phyloP scores from a whole-genome alignment of 2,329 filamentous ascomycete genomes.

The Aspergillus floridensis region DNA sequence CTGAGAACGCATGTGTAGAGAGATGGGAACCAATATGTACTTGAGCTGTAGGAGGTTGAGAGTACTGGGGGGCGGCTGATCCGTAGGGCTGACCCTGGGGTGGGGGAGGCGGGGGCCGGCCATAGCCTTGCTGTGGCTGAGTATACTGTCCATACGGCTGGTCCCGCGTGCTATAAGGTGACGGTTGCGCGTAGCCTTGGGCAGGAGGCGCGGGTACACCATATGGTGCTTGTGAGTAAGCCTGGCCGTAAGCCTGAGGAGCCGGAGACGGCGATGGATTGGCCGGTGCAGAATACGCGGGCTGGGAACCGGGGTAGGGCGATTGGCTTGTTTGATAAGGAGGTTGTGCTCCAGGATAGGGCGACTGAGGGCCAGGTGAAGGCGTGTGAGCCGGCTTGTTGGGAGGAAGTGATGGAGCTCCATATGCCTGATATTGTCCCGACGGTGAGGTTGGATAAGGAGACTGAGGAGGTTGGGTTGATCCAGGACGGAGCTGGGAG shows the following conservation, averaged over 20 bases:
- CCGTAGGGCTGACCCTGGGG: constrained; percentile 38
- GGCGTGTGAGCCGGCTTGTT: constrained; percentile 32
- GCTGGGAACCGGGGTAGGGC: constrained; percentile 27
- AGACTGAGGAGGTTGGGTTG: constrained; percentile 28
- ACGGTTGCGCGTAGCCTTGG: constrained; percentile 26
- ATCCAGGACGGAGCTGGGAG: constrained; percentile 32
- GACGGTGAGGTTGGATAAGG: constrained; percentile 34
- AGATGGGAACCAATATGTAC: constrained; percentile 30
- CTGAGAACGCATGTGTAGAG: background rate
- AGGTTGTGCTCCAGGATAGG: constrained; percentile 5
- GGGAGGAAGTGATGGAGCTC: constrained; percentile 30
- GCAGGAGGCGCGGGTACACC: constrained; percentile 28
- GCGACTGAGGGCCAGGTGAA: constrained; percentile 10
- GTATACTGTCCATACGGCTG: constrained; percentile 16
- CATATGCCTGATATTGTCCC: constrained; percentile 39
- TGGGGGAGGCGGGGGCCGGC: constrained; percentile 42
- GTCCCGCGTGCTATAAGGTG: constrained; percentile 26
- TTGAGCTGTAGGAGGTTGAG: constrained; percentile 34
- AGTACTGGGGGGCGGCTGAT: constrained; percentile 32
- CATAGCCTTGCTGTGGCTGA: constrained; percentile 37
- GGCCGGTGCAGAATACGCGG: background rate
- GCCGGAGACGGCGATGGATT: constrained; percentile 20
- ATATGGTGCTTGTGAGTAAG: constrained; percentile 43
- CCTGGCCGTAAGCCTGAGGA: constrained; percentile 42
- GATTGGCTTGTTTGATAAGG: constrained; percentile 4